These are phyloP conservation scores for Calcarisporium arbuscula DNA, from an alignment of 2,329 filamentous ascomycete genomes.

Conservation along the genomic window DNA sequence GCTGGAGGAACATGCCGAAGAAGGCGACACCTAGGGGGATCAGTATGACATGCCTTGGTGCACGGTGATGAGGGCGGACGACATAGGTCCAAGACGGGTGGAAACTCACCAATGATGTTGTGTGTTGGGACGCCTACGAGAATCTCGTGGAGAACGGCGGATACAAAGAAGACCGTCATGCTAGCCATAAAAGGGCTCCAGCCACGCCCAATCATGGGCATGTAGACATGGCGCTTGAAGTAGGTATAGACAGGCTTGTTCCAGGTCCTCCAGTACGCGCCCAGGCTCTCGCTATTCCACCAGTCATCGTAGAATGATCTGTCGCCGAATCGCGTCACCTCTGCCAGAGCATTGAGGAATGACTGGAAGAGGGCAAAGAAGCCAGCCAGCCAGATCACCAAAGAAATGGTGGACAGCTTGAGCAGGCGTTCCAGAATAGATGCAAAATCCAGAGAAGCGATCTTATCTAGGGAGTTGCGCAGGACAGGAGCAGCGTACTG, in stretches of 20 bases:
- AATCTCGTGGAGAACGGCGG: slow-evolving; percentile 83
- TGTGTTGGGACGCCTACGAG: slow-evolving; percentile 93
- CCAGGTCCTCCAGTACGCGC: slow-evolving; percentile 92
- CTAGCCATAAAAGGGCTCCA: slow-evolving; percentile 67
- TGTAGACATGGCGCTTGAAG: slow-evolving; percentile 91
- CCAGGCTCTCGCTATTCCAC: slow-evolving; percentile 90
- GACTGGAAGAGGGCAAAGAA: slow-evolving; percentile 98
- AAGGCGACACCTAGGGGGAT: slow-evolving; percentile 70
- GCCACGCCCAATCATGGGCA: slow-evolving; percentile 77
- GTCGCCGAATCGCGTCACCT: slow-evolving; percentile 85
- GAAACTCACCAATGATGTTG: slow-evolving; percentile 69
- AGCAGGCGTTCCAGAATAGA: slow-evolving; percentile 84
- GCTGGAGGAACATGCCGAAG: slow-evolving; percentile 85
- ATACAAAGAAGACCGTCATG: slow-evolving; percentile 78
- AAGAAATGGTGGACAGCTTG: slow-evolving; percentile 90
- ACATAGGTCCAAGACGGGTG: slow-evolving; percentile 2
- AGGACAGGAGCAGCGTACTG: slow-evolving; percentile 91
- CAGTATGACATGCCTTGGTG: slow-evolving; percentile 1
- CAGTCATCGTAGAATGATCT: slow-evolving; percentile 94
- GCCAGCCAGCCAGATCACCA: slow-evolving; percentile 94
- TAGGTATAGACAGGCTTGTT: slow-evolving; percentile 97
- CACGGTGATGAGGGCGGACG: no score
- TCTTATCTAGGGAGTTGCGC: slow-evolving; percentile 82
- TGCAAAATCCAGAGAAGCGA: slow-evolving; percentile 70
- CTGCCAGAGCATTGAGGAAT: slow-evolving; percentile 82